Base-by-base conservation (phyloP, 176 grass and related monocot species). In the Echinochloa phyllopogon region DNA sequence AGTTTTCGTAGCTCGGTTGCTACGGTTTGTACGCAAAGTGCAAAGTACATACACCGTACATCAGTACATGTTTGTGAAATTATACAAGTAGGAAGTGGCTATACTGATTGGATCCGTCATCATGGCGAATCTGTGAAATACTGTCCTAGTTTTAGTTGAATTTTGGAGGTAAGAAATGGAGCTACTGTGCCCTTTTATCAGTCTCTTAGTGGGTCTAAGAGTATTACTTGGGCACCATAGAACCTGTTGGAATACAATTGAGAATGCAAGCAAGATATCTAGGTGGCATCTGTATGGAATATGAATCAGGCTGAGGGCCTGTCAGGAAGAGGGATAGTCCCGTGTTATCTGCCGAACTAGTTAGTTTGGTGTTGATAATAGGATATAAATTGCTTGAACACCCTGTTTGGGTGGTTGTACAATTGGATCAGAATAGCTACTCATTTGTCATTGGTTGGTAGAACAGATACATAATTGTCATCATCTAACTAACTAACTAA, bases 401-500 rank as follows among this genome's bases (percentile, higher is more conserved):
- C 25, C 41, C 51, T 59, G 14, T 70, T 70, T 61, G 41, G 18
- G 58, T 65, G 70, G 15, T 27, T 44, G 44, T 40, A 75, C 43
- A 27, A 10, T 56, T 71, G 73, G 55, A 57, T 56, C 23, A 53
- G 48, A 56, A 55, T 41, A 68, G 3, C 4, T 18, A 39, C 70
- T 33, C 29, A 33, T 33, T 33, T 33, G 29, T 33, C 29, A 33
- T 33, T 33, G 29, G 29, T 56, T 53, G 11, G 20, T n/a, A 25
- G 6, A 45, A 20, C 25, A 15, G 18, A 61, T 5, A 23, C 24
- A 83, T 23, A 25, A 75, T 21, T 75, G 29, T 53, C 15, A 4
- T 38, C 40, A 83, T 47, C 41, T 49, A 61, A 73, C 24, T 74
- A 65, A 65, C 27, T 65, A 50, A 50, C 48, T 50, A 50, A 50